A percentile compares a stretch with the other conserved stretches of the same genome.
phyloP scores from a whole-genome alignment of 2,329 filamentous ascomycete species.

The Fusarium sp. region DNA sequence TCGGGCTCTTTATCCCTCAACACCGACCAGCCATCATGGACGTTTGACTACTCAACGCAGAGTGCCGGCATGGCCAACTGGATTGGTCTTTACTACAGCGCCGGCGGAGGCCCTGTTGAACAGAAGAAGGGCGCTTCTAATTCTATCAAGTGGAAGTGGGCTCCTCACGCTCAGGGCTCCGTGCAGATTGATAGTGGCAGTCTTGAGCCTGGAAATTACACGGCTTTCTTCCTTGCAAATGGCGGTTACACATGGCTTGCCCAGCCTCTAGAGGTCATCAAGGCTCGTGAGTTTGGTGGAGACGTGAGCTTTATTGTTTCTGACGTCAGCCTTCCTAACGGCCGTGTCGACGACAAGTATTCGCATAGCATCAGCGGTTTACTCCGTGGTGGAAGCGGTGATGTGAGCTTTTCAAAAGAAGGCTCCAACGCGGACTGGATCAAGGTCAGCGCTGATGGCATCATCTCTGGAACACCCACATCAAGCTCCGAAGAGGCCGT shows the following conservation, averaged over 20 bases:
- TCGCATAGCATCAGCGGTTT: constrained; percentile 52
- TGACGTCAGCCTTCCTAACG: constrained; percentile 54
- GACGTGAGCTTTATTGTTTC: constrained; percentile 50
- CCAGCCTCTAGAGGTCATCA: constrained; percentile 50
- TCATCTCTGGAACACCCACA: constrained; percentile 54
- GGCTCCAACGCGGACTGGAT: constrained; percentile 51
- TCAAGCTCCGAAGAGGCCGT: constrained; percentile 32
- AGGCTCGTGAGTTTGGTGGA: constrained; percentile 37
- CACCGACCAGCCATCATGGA: constrained; percentile 44
- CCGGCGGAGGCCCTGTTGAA: constrained; percentile 54
- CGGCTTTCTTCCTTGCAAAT: constrained; percentile 54
- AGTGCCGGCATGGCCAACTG: constrained; percentile 52
- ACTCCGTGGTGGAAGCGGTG: constrained; percentile 46
- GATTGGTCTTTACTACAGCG: constrained; percentile 54
- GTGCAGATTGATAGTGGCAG: constrained; percentile 44
- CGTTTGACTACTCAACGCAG: constrained; percentile 54
- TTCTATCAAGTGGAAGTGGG: constrained; percentile 54
- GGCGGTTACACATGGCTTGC: constrained; percentile 56
- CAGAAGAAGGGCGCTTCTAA: constrained; percentile 45
- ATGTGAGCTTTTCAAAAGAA: constrained; percentile 49
- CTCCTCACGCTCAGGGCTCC: constrained; percentile 46
- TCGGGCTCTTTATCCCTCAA: constrained; percentile 40
- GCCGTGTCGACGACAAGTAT: constrained; percentile 52
- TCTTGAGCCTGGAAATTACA: constrained; percentile 52
- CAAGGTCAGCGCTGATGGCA: constrained; percentile 50